Base-by-base conservation (phyloP, 192 early-diverging fungal species). In the Entrophospora sp. region DNA sequence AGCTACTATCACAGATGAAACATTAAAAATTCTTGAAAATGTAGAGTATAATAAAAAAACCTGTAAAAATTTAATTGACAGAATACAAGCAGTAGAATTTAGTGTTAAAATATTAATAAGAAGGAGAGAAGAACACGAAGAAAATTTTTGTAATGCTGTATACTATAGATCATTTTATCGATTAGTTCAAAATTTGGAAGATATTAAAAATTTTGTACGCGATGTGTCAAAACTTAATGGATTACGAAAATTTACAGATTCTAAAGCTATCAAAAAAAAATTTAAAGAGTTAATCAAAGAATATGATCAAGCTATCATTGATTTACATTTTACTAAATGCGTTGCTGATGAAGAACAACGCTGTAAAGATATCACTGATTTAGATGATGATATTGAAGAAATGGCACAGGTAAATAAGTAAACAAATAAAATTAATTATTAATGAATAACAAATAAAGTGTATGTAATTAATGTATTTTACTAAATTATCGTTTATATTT, bases 201-300 rank as follows among this genome's bases (percentile, higher is more conserved):
- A 13, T n/a, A 57, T 57, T 4, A 31, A 32, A 20, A n/a, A 34
- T 14, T 57, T 22, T 57, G 24, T 57, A 8, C 20, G 18, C 1
- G 55, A 57, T 57, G 13, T 57, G 18, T 57, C 55, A 5, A 31
- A 57, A 57, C 55, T 57, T 38, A n/a, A 57, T 57, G 55, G 55
- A 34, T 57, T 57, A 20, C n/a, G 22, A 37, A 57, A 57, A 35
- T 57, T 57, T 35, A 13, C 5, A 0, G 18, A 34, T 37, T 20
- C 37, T 36, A n/a, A 36, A 20, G n/a, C 18, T 24, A 36, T 57
- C 12, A 36, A 37, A 57, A 34, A 25, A 36, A 31, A 57, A 34
- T 57, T 57, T 57, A 10, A 5, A 24, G 24, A 25, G 5, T 14
- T 57, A 13, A 36, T 37, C 37, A 24, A 13, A 5, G 55, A 57